Conservation (phyloP, 306 rosid genomes). For the Vigna trinervia region DNA sequence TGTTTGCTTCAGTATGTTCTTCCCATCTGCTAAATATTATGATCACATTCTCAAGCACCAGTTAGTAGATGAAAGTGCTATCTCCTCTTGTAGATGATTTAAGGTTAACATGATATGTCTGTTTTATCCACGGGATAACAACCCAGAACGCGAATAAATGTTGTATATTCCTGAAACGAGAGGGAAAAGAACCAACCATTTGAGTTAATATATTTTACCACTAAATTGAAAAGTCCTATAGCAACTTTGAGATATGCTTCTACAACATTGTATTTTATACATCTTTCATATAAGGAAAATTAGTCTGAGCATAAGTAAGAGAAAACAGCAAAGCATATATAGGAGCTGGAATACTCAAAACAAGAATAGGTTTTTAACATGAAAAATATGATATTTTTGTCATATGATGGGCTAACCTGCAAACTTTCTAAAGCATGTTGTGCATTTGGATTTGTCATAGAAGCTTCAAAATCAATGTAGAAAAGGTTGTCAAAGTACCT, state of each 20-base stretch:
- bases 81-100: slow-evolving; percentile 1
- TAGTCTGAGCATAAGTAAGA: background rate
- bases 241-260: slow-evolving; percentile 2
- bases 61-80: slow-evolving; percentile 34
- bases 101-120: background rate
- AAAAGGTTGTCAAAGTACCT: slow-evolving; percentile 77
- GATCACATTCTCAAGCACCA: slow-evolving; percentile 7
- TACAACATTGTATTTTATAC: background rate
- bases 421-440: slow-evolving; percentile 69
- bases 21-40: background rate
- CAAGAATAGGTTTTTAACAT: background rate
- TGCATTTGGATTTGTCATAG: slow-evolving; percentile 75
- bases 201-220: background rate
- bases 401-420: slow-evolving; percentile 56
- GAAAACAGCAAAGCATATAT: background rate
- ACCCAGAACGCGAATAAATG: slow-evolving; percentile 74
- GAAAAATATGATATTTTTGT: background rate
- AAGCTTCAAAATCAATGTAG: slow-evolving; percentile 82
- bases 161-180: slow-evolving; percentile 64
- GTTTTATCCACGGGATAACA: slow-evolving; percentile 56
- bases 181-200: background rate
- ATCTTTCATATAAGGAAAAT: background rate
- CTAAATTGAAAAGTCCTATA: background rate
- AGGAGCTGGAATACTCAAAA: background rate
- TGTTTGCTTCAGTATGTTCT: background rate